These are phyloP conservation scores for Fusarium liriodendri DNA, from an alignment of 2,329 filamentous ascomycete genomes.

Conservation along the genomic window DNA sequence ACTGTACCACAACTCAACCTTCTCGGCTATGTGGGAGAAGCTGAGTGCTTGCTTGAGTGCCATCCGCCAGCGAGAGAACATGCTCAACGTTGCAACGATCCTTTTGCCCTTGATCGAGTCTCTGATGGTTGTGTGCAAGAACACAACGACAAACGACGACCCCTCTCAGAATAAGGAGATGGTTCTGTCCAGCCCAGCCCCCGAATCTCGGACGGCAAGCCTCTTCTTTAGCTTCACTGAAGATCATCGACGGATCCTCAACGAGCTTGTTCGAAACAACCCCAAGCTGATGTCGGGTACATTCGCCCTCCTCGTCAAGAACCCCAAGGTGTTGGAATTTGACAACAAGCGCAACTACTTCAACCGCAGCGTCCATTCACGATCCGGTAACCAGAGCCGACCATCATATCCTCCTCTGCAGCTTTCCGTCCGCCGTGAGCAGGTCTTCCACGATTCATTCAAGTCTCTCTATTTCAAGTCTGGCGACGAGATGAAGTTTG, in stretches of 20 bases:
- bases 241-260: conserved; percentile 96
- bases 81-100: conserved; percentile 97
- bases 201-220: conserved; percentile 84
- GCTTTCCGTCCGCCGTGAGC: conserved; percentile 89
- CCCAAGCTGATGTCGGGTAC: conserved; percentile 99
- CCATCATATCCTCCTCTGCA: conserved; percentile 80
- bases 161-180: conserved; percentile 73
- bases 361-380: conserved; percentile 86
- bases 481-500: conserved; percentile 98
- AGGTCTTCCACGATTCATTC: conserved; percentile 98
- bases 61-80: conserved; percentile 91
- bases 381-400: conserved; percentile 75
- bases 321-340: conserved; percentile 98
- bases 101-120: conserved; percentile 94
- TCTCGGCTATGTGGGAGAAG: conserved; percentile 91
- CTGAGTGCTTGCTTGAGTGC: conserved; percentile 88
- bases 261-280: conserved; percentile 96
- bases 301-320: conserved; percentile 95
- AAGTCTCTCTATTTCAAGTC: conserved; percentile 98
- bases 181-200: conserved; percentile 77
- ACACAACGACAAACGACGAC: conserved; percentile 83
- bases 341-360: conserved; percentile 99
- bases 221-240: conserved; percentile 98
- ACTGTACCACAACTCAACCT: conserved; percentile 91
- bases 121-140: conserved; percentile 99